Conservation (phyloP, 75 land plant species). For the Sequoia sempervirens region DNA sequence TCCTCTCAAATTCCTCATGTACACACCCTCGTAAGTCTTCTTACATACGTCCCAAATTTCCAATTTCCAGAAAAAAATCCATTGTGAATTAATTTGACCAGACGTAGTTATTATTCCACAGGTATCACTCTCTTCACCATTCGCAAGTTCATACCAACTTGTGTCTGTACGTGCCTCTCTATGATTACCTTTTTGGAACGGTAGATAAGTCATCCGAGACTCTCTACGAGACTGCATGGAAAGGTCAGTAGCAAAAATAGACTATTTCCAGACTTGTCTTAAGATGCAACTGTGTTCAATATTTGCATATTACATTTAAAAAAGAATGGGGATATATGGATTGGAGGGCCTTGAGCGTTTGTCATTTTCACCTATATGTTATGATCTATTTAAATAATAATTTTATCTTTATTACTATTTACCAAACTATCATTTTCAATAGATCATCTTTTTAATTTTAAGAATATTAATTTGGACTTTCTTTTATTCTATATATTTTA, state of each 20-base stretch:
- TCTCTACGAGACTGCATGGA: slow-evolving; percentile 36
- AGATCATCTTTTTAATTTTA: no score
- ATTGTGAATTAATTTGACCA: neutral
- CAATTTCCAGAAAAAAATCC: neutral
- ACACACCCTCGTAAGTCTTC: slow-evolving; percentile 81
- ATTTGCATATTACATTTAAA: no score
- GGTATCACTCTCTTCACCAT: slow-evolving; percentile 90
- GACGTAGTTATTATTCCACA: slow-evolving; percentile 9
- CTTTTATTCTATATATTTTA: no score
- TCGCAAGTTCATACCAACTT: slow-evolving; percentile 89
- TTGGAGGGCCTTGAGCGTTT: no score
- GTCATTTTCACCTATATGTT: no score
- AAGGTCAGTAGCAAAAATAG: slow-evolving; percentile 9
- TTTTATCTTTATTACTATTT: no score
- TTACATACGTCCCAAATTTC: neutral
- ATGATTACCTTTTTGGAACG: slow-evolving; percentile 73
- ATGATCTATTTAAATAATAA: no score
- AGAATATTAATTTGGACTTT: no score
- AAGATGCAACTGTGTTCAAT: neutral
- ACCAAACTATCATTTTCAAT: no score
- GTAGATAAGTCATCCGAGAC: slow-evolving; percentile 53
- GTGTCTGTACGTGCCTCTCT: slow-evolving; percentile 82
- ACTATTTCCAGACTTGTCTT: no score
- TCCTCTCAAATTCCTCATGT: slow-evolving; percentile 82
- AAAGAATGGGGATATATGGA: no score